phyloP scores from a whole-genome alignment of 164 flowering plant genomes.

The Magnolia officinalis region DNA sequence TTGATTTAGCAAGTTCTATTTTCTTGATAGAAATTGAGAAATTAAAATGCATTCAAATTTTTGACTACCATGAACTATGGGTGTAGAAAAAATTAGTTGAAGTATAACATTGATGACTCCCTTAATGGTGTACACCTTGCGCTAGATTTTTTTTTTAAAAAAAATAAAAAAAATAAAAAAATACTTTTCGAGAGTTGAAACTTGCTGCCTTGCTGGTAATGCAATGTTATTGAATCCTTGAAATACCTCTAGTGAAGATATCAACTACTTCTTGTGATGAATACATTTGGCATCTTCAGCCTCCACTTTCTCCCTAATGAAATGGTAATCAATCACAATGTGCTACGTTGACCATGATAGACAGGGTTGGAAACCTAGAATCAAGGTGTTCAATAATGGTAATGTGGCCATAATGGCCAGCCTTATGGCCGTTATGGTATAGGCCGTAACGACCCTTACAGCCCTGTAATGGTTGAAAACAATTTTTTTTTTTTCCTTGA shows the following conservation, averaged over 20 bases:
- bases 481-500: no score
- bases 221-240: not conserved
- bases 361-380: not conserved
- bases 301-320: not conserved
- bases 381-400: not conserved
- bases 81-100: not conserved
- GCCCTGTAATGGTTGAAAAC: no score
- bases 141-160: not conserved
- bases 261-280: not conserved
- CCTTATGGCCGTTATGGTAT: no score
- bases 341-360: not conserved
- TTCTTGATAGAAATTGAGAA: not conserved
- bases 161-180: no score
- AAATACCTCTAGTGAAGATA: not conserved
- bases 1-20: not conserved
- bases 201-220: not conserved
- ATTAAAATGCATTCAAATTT: not conserved
- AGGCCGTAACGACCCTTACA: no score
- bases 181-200: not conserved
- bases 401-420: not conserved
- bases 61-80: no score
- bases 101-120: not conserved
- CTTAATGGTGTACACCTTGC: not conserved
- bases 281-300: not conserved
- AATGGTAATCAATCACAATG: not conserved